Conservation (phyloP, 257 asterid species). For the Prunella vulgaris region DNA sequence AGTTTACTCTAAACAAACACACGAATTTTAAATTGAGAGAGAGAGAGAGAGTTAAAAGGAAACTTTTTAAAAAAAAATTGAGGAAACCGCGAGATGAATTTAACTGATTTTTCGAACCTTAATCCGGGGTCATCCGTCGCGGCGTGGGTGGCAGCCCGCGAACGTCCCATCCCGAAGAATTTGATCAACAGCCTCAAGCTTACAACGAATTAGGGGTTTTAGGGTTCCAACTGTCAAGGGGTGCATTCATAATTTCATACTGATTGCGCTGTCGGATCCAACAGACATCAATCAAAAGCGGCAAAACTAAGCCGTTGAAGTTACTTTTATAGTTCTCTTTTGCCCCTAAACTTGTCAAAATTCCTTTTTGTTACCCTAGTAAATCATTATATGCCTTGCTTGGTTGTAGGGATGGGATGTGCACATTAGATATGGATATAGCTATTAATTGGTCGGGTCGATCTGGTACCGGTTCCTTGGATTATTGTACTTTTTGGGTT, state of each 20-base stretch:
- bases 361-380: background rate
- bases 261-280: slow-evolving; percentile 16
- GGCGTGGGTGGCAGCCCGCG: slow-evolving; percentile 49
- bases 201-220: background rate
- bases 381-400: background rate
- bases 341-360: background rate
- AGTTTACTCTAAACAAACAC: background rate
- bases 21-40: background rate
- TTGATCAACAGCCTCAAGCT: background rate
- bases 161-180: slow-evolving; percentile 40
- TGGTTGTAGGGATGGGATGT: no score
- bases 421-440: no score
- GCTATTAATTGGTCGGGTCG: no score
- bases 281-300: slow-evolving; percentile 22
- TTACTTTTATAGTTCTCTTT: background rate
- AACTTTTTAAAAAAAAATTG: background rate
- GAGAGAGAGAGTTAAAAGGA: no score
- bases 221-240: slow-evolving; percentile 22
- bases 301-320: slow-evolving; percentile 24
- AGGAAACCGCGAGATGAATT: background rate
- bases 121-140: slow-evolving; percentile 43
- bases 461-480: no score
- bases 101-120: slow-evolving; percentile 27
- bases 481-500: no score
- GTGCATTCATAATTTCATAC: background rate